These are phyloP conservation scores for Hansenula sp. DNA, from an alignment of 1,139 yeast species.

Conservation along the genomic window DNA sequence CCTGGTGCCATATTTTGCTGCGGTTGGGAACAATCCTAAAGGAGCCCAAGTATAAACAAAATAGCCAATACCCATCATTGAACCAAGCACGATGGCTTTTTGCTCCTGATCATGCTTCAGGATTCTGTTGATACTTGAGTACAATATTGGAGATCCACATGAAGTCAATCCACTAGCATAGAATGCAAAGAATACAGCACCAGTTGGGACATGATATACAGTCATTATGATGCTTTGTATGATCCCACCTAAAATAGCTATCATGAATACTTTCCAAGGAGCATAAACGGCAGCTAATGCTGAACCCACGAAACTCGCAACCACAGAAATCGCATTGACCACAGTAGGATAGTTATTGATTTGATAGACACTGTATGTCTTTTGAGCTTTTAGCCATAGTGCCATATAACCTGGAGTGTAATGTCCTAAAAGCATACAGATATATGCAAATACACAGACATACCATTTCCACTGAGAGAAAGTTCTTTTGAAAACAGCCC, in stretches of 20 bases:
- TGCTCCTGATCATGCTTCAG: conserved; percentile 4
- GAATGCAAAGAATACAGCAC: conserved; percentile 12
- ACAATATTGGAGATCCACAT: conserved; percentile 4
- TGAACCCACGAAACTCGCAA: neutral
- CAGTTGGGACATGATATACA: conserved; percentile 31
- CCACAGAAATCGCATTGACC: neutral
- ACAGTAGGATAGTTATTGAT: neutral
- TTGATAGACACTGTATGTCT: neutral
- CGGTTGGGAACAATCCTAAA: conserved; percentile 14
- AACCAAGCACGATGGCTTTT: conserved; percentile 8
- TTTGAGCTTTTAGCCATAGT: neutral
- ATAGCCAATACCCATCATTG: conserved; percentile 9
- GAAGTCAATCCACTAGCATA: conserved; percentile 35
- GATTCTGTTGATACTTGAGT: conserved; percentile 3
- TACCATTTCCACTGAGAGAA: neutral
- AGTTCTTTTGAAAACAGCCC: neutral
- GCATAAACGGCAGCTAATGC: conserved; percentile 8
- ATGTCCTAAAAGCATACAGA: neutral
- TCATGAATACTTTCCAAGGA: conserved; percentile 23
- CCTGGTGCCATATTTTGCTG: conserved; percentile 46
- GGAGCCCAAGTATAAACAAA: conserved; percentile 15
- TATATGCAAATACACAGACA: neutral
- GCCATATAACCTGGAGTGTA: neutral
- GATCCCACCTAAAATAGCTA: conserved; percentile 10
- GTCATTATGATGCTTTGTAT: conserved; percentile 28